Evolutionary conservation across 306 rosid genomes (phyloP).

Genomic region (Prunus dulcis): DNA sequence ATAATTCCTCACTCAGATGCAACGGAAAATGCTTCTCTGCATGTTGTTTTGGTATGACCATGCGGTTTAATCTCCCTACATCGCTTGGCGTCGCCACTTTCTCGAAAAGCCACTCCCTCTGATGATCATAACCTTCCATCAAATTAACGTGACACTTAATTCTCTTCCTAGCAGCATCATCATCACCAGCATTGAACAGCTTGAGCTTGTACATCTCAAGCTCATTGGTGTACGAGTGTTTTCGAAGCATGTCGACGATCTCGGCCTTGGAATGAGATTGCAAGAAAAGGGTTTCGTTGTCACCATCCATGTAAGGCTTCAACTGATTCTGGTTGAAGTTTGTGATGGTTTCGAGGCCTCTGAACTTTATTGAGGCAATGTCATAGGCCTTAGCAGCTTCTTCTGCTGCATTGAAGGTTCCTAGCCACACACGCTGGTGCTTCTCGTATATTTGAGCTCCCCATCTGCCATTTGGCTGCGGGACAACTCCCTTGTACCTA

Average conservation of each 20-base stretch:
- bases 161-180: not conserved
- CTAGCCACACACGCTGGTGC: constrained; percentile 46
- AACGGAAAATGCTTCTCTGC: constrained; percentile 43
- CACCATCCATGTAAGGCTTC: not conserved
- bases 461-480: constrained; percentile 49
- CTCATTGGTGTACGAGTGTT: constrained; percentile 37
- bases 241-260: constrained; percentile 47
- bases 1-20: not conserved
- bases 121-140: not conserved
- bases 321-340: constrained; percentile 9
- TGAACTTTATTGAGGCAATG: constrained; percentile 36
- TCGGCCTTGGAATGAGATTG: constrained; percentile 42
- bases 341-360: constrained; percentile 33
- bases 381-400: constrained; percentile 43
- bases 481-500: constrained; percentile 43
- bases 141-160: not conserved
- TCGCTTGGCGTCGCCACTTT: constrained; percentile 47
- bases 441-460: constrained; percentile 51
- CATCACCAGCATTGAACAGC: not conserved
- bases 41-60: constrained; percentile 43
- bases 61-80: constrained; percentile 41
- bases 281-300: constrained; percentile 15
- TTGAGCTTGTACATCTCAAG: constrained; percentile 30
- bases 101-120: constrained; percentile 34
- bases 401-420: constrained; percentile 39